Percentiles rank a stretch among this genome's conserved stretches.
Evolutionary conservation across 495 filamentous ascomycete species (phyloP).

Genomic region (Letharia columbiana): DNA sequence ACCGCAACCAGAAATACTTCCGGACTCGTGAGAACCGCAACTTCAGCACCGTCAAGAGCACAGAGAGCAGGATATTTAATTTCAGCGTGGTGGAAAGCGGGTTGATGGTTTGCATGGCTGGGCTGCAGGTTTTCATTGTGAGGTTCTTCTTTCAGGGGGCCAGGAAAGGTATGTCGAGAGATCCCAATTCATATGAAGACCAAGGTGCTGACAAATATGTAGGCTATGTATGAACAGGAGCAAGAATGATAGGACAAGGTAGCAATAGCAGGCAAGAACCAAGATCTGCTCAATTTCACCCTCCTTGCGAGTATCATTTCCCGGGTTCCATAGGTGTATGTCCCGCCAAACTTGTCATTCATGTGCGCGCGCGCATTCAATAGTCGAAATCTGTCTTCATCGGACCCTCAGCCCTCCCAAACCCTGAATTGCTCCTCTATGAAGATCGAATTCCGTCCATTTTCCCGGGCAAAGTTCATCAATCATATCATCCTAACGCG

Average conservation of each 20-base stretch:
- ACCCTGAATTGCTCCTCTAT: neutral
- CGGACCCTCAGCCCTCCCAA: neutral
- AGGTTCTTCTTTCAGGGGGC: constrained; percentile 97
- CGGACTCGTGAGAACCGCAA: constrained; percentile 97
- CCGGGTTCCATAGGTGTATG: neutral
- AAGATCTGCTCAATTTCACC: neutral
- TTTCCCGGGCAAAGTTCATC: neutral
- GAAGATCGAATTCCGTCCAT: neutral
- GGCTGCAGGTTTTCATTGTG: constrained; percentile 94
- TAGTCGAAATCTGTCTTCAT: too few species aligned
- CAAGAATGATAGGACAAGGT: neutral
- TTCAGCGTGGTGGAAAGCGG: constrained; percentile 88
- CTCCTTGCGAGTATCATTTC: neutral
- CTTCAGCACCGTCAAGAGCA: constrained; percentile 95
- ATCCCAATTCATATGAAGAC: neutral
- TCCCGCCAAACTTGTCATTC: neutral
- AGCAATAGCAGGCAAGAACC: neutral
- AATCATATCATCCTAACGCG: neutral
- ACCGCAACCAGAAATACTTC: constrained; percentile 98
- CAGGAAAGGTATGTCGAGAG: constrained; percentile 50
- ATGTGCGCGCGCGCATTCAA: neutral
- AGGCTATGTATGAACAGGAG: constrained; percentile 23
- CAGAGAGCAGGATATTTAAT: constrained; percentile 91
- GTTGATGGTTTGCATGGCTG: constrained; percentile 95
- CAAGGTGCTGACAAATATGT: constrained; percentile 4